These are phyloP conservation scores for Lactarius psammicola DNA, from an alignment of 768 basidiomycete genomes.

Conservation along the genomic window DNA sequence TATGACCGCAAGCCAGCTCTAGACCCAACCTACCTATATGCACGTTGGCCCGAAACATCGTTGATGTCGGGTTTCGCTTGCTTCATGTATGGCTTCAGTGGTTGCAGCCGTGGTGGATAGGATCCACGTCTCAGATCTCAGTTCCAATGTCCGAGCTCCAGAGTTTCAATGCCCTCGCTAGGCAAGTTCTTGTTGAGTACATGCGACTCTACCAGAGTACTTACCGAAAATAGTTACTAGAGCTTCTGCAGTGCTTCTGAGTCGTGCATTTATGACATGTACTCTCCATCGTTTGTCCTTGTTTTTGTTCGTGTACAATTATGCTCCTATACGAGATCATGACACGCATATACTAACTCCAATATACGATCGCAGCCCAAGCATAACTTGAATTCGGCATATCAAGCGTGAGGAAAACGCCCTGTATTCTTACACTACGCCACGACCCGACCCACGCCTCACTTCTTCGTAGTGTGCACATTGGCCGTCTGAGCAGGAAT, in stretches of 20 bases:
- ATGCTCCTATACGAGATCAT: neutral
- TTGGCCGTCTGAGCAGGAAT: neutral
- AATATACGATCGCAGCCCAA: neutral
- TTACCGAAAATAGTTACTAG: no score
- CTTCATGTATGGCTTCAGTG: neutral
- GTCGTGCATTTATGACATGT: neutral
- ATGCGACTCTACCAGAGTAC: slow-evolving; percentile 28
- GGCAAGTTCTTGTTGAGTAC: neutral
- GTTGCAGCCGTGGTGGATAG: neutral
- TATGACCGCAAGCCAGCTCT: neutral
- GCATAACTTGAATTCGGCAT: neutral
- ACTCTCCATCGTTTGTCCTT: no score
- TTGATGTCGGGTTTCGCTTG: neutral
- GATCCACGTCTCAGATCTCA: neutral
- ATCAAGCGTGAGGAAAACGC: neutral
- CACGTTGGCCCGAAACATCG: neutral
- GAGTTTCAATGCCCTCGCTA: neutral
- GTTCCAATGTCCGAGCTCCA: neutral
- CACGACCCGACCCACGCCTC: neutral
- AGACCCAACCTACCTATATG: neutral
- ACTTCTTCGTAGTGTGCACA: neutral
- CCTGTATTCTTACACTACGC: neutral
- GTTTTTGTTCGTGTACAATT: no score
- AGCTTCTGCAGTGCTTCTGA: no score
- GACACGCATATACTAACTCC: neutral